Conservation (phyloP, 106 monocot species). For the Dactylorhiza incarnata region DNA sequence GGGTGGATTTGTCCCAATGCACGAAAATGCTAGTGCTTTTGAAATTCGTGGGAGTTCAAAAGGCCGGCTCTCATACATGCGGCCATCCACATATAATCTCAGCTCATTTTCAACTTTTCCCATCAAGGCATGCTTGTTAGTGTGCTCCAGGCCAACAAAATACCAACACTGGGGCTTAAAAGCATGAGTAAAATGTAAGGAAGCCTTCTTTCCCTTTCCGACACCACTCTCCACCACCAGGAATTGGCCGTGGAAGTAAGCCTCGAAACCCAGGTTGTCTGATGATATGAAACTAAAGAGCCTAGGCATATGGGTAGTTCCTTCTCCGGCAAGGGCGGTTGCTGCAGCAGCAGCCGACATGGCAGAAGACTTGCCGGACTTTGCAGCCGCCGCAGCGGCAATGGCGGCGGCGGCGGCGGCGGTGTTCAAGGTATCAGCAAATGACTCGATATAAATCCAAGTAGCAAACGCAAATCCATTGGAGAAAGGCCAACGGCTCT, state of each 20-base stretch:
- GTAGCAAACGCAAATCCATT: slow-evolving; percentile 93
- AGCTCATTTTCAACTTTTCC: slow-evolving; percentile 90
- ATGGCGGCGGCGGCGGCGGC: slow-evolving; percentile 92
- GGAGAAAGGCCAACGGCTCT: slow-evolving; percentile 90
- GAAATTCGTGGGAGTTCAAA: slow-evolving; percentile 93
- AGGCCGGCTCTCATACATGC: slow-evolving; percentile 71
- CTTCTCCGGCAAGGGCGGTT: slow-evolving; percentile 92
- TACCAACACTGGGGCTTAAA: slow-evolving; percentile 91
- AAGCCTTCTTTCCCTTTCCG: slow-evolving; percentile 82
- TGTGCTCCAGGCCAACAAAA: slow-evolving; percentile 89
- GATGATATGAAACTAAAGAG: slow-evolving; percentile 94
- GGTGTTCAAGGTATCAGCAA: slow-evolving; percentile 85
- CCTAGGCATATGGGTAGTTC: slow-evolving; percentile 97
- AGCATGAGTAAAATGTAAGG: slow-evolving; percentile 84
- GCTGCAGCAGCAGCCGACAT: slow-evolving; percentile 93
- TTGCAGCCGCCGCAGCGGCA: slow-evolving; percentile 26
- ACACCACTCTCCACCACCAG: slow-evolving; percentile 80
- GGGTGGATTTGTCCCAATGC: slow-evolving; percentile 97
- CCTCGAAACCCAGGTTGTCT: slow-evolving; percentile 88
- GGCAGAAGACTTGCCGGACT: slow-evolving; percentile 77
- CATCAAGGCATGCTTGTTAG: slow-evolving; percentile 72
- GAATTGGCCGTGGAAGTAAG: slow-evolving; percentile 98
- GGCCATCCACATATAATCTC: slow-evolving; percentile 89
- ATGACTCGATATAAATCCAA: slow-evolving; percentile 97
- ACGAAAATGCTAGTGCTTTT: slow-evolving; percentile 87